A percentile compares a stretch with the other conserved stretches of the same genome.
Conservation (phyloP, 2,329 filamentous ascomycete genomes). For the Fusarium incarnatum region DNA sequence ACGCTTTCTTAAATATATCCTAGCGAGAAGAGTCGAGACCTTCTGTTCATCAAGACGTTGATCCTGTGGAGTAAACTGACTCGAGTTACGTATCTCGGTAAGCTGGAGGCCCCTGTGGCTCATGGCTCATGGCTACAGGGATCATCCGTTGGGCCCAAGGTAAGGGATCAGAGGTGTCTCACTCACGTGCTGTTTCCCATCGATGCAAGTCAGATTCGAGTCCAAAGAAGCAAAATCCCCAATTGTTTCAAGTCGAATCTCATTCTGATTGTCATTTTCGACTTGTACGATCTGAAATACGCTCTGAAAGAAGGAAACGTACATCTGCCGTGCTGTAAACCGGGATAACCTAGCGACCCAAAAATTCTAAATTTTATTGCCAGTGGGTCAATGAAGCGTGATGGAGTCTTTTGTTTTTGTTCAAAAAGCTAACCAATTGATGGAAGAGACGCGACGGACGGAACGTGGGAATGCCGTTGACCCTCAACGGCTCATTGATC, state of each 20-base stretch:
- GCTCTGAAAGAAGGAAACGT: neutral
- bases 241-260: neutral
- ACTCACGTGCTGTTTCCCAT: neutral
- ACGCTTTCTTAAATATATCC: neutral
- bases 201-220: neutral
- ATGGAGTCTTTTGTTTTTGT: neutral
- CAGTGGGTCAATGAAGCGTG: neutral
- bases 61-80: neutral
- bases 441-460: neutral
- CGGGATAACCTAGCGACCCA: neutral
- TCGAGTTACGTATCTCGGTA: neutral
- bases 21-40: neutral
- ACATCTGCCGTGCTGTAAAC: neutral
- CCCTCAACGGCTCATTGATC: neutral
- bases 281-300: neutral
- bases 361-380: neutral
- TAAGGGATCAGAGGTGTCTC: neutral
- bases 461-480: slow-evolving; percentile 6
- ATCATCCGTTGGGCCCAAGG: neutral
- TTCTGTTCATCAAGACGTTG: neutral
- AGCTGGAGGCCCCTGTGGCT: neutral
- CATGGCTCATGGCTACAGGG: neutral
- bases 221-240: neutral
- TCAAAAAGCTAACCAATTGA: neutral
- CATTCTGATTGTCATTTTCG: neutral